Conservation (phyloP, 140 eudicot genomes). For the Ambrosia hybrid region DNA sequence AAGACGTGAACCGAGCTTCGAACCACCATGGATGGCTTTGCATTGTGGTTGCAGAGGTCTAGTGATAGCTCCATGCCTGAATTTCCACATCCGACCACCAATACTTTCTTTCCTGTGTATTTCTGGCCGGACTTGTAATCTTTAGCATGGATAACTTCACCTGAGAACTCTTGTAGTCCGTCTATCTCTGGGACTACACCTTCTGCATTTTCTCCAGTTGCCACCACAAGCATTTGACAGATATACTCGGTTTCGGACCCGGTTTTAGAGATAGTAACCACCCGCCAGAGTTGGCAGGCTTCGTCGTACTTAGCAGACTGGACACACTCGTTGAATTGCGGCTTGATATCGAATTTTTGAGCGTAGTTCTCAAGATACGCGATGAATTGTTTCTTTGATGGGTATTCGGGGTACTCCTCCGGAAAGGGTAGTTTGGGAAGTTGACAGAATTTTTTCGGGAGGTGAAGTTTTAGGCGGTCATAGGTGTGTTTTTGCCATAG, state of each 20-base stretch:
- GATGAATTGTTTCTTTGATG: too few relatives aligned
- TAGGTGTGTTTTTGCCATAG: too few relatives aligned
- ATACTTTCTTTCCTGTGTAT: slow-evolving; percentile 60
- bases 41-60: slow-evolving; percentile 86
- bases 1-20: slow-evolving; percentile 93
- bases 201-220: slow-evolving; percentile 94
- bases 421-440: too few relatives aligned
- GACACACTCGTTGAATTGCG: slow-evolving; percentile 83
- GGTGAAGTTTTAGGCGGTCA: too few relatives aligned
- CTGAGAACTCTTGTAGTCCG: slow-evolving; percentile 69
- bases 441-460: too few relatives aligned
- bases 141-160: slow-evolving; percentile 62
- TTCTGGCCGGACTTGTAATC: too few relatives aligned
- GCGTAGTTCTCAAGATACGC: too few relatives aligned
- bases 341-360: slow-evolving; percentile 56
- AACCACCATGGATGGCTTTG: slow-evolving; percentile 82
- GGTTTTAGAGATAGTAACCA: slow-evolving; percentile 41
- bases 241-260: slow-evolving; percentile 90
- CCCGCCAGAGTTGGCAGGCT: slow-evolving; percentile 75
- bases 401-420: too few relatives aligned
- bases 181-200: slow-evolving; percentile 73
- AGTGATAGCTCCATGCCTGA: slow-evolving; percentile 97
- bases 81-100: slow-evolving; percentile 95
- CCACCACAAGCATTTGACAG: slow-evolving; percentile 92
- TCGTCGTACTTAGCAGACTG: slow-evolving; percentile 83